phyloP scores from a whole-genome alignment of 2,329 filamentous ascomycete species.

The Harringtonia aguacate region DNA sequence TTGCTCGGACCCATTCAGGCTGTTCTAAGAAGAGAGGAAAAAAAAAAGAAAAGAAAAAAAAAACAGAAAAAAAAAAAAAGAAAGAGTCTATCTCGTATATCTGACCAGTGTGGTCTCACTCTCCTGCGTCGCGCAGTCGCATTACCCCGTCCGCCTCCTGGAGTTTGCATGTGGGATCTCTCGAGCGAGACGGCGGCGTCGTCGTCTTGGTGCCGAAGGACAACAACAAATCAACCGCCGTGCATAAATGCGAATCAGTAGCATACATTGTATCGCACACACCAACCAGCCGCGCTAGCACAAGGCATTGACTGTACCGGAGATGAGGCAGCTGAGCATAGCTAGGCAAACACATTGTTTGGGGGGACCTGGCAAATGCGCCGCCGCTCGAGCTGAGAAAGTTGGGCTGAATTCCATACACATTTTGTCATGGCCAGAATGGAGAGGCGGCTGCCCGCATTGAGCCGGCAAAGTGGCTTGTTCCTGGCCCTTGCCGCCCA shows the following conservation, averaged over 20 bases:
- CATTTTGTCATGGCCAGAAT: not conserved
- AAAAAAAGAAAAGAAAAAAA: not conserved
- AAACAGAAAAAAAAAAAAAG: not conserved
- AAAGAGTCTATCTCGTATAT: not conserved
- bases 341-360: not conserved
- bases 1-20: too few species aligned
- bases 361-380: not conserved
- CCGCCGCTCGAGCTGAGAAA: too few species aligned
- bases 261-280: not conserved
- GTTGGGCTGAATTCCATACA: too few species aligned
- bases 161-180: too few species aligned
- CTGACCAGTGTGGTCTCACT: not conserved
- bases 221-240: not conserved
- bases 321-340: slow-evolving; percentile 7
- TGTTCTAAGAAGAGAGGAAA: not conserved
- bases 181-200: too few species aligned
- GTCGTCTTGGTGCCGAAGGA: too few species aligned
- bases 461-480: too few species aligned
- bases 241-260: not conserved
- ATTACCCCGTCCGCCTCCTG: too few species aligned
- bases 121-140: too few species aligned
- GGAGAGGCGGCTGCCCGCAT: too few species aligned
- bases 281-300: not conserved
- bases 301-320: slow-evolving; percentile 7
- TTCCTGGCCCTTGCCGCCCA: too few species aligned